Percentiles rank a stretch among this genome's conserved stretches.
These are phyloP conservation scores for Oidium heveae DNA, from an alignment of 2,329 filamentous ascomycete species.

Conservation along the genomic window DNA sequence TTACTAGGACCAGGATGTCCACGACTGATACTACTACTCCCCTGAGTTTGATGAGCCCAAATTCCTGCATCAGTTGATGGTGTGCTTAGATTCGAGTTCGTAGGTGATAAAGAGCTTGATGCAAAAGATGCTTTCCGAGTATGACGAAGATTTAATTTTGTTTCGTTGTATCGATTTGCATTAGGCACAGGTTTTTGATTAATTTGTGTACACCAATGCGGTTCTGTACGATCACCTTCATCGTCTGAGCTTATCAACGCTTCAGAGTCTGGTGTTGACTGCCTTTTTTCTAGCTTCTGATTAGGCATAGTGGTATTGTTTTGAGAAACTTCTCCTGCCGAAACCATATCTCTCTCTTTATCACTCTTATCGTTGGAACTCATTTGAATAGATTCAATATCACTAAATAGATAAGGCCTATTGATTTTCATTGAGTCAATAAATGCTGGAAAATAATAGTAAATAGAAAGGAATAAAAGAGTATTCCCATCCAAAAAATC, in stretches of 20 bases:
- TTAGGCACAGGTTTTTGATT: conserved; percentile 40
- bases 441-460: neutral
- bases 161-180: conserved; percentile 71
- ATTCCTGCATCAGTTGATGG: conserved; percentile 39
- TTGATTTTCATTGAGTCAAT: neutral
- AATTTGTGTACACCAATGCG: conserved; percentile 21
- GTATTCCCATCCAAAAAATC: neutral
- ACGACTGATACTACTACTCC: conserved; percentile 18
- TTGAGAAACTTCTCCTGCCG: conserved; percentile 20
- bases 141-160: conserved; percentile 33
- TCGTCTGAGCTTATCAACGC: conserved; percentile 86
- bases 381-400: neutral
- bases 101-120: conserved; percentile 52
- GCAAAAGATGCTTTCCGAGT: conserved; percentile 56
- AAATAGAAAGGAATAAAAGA: neutral
- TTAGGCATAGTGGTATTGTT: conserved; percentile 15
- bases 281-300: conserved; percentile 22
- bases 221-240: conserved; percentile 42
- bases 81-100: conserved; percentile 56
- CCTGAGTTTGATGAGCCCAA: conserved; percentile 29
- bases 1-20: conserved; percentile 18
- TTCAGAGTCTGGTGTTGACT: conserved; percentile 82
- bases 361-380: neutral
- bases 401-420: neutral
- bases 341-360: neutral